Base-by-base conservation (phyloP, 768 basidiomycete genomes). In the Podaxis rugospora region DNA sequence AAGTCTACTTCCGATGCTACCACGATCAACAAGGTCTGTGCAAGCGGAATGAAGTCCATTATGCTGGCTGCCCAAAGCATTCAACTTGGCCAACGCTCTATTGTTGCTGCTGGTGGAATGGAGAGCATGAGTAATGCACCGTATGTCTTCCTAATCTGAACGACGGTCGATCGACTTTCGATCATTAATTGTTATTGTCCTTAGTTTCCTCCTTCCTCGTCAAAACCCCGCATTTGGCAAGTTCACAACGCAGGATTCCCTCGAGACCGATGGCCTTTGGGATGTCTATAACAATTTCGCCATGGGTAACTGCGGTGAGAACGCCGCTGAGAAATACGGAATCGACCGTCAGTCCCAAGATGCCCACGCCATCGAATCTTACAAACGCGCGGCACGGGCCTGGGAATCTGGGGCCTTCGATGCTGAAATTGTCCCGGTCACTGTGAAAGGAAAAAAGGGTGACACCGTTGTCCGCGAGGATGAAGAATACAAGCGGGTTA, bases 91-190 rank as follows among this genome's bases (percentile, higher is more conserved):
- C 87, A 96, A 71, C 87, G 90, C 62, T 85, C 76, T 42, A 84
- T 97, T 53, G 90, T 97, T 66, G 93, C 87, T 25, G 95, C 95
- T 59, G 97, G 97, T 66, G 97, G 97, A 63, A 97, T 94, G 93
- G 97, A 99, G 79, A 95, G 92, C 78, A 99, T 99, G 97, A 95
- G 92, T 72, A 92, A 98, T 67, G 94, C 95, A 53, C 97, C 97
- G 95, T 98, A 71, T 70, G 96, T 86, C 4, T 36, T 21, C 53
- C 46, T 25, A 42, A 9, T 67, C 44, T n/a, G 62, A 10, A 28
- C 57, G 13, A 32, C 54, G 37, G 40, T 63, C 36, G 50, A 56
- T 59, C 32, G 37, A 5, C 51, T 28, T 5, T 54, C 42, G 18
- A 44, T 44, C 42, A 44, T 16, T 44, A 16, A 6, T 44, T 18